Conservation (phyloP, 768 basidiomycete genomes). For the Trametes elegans region DNA sequence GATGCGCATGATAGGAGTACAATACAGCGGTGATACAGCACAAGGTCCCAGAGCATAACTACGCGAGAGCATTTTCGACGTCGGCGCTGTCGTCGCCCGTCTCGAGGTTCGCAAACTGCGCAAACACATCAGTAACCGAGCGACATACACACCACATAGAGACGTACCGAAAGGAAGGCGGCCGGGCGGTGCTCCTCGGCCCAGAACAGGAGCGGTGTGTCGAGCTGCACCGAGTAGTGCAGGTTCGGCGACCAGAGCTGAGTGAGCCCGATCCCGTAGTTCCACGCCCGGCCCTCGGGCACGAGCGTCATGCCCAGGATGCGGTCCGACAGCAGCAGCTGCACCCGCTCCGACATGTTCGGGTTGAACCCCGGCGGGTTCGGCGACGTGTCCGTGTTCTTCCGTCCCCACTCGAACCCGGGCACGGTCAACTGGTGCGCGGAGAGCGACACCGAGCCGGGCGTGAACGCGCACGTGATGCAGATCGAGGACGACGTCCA, state of each 20-base stretch:
- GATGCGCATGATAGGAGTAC: neutral
- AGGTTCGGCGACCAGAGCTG: slow-evolving; percentile 86
- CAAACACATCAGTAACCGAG: neutral
- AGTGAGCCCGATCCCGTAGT: slow-evolving; percentile 92
- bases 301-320: slow-evolving; percentile 95
- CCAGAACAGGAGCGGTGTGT: slow-evolving; percentile 96
- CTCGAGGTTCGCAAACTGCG: slow-evolving; percentile 86
- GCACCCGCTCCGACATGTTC: slow-evolving; percentile 97
- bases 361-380: slow-evolving; percentile 95
- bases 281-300: slow-evolving; percentile 94
- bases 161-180: slow-evolving; percentile 83
- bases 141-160: slow-evolving; percentile 10
- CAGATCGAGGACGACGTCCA: slow-evolving; percentile 95
- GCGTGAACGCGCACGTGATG: slow-evolving; percentile 93
- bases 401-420: slow-evolving; percentile 98
- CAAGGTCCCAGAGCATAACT: slow-evolving; percentile 31
- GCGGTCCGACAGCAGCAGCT: slow-evolving; percentile 90
- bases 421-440: slow-evolving; percentile 87
- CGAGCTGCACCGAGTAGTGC: slow-evolving; percentile 79
- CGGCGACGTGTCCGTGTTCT: slow-evolving; percentile 81
- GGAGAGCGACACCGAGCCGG: slow-evolving; percentile 94
- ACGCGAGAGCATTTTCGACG: slow-evolving; percentile 93
- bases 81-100: slow-evolving; percentile 92
- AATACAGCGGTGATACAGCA: slow-evolving; percentile 17
- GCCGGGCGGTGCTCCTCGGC: slow-evolving; percentile 92